Conservation (phyloP, 495 filamentous ascomycete species). For the Parmelia sp. region DNA sequence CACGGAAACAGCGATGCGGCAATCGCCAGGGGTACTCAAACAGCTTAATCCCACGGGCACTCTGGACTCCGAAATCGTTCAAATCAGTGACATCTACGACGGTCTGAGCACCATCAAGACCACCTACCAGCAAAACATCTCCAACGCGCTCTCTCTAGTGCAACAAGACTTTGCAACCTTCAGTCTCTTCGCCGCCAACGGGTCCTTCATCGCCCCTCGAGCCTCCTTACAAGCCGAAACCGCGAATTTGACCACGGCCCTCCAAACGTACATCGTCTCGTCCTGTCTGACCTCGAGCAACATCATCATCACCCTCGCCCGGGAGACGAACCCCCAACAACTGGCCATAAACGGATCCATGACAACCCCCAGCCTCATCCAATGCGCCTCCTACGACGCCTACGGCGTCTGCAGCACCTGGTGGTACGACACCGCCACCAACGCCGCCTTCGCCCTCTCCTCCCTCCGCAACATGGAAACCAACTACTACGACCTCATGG, state of each 20-base stretch:
- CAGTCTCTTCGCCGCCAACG: constrained; percentile 15
- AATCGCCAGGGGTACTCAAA: constrained; percentile 11
- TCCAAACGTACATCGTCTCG: constrained; percentile 22
- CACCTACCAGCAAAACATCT: constrained; percentile 19
- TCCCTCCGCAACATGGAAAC: background rate
- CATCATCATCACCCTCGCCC: constrained; percentile 15
- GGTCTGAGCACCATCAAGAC: constrained; percentile 14
- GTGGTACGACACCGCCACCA: constrained; percentile 20
- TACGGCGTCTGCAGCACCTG: constrained; percentile 21
- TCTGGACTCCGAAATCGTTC: constrained; percentile 6
- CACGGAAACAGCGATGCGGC: constrained; percentile 16
- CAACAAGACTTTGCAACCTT: constrained; percentile 18
- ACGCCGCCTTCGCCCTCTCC: background rate
- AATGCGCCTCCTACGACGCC: constrained; percentile 15
- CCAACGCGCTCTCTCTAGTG: constrained; percentile 17
- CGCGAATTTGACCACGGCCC: constrained; percentile 12
- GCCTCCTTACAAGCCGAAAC: constrained; percentile 16
- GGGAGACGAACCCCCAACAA: constrained; percentile 8
- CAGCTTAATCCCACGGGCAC: constrained; percentile 12
- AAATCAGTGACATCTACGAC: constrained; percentile 11
- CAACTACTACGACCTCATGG: constrained; percentile 1
- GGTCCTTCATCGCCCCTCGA: constrained; percentile 18
- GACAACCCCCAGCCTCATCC: background rate
- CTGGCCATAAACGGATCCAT: constrained; percentile 13
- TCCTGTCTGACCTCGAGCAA: constrained; percentile 15